Percentiles rank a stretch among this genome's conserved stretches.
phyloP scores from a whole-genome alignment of 345 rosid species.

The Camelina hispida region DNA sequence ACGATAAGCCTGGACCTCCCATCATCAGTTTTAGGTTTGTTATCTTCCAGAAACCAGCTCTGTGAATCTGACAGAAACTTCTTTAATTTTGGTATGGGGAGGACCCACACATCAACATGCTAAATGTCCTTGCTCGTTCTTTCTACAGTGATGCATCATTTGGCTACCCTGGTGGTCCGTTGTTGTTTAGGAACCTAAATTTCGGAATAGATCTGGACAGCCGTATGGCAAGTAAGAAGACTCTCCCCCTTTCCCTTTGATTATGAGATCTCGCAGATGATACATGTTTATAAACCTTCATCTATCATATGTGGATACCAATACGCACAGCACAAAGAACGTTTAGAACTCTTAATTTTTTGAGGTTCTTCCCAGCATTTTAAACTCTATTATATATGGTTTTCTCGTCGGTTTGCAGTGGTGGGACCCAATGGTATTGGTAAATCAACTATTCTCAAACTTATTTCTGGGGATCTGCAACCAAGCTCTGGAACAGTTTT shows the following conservation, averaged over 20 bases:
- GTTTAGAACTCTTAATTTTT: conserved; percentile 26
- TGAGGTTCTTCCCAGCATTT: conserved; percentile 12
- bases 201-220: conserved; percentile 98
- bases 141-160: conserved; percentile 92
- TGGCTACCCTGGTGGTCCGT: conserved; percentile 95
- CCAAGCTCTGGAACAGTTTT: conserved; percentile 98
- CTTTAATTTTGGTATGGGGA: conserved; percentile 11
- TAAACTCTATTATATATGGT: conserved; percentile 26
- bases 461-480: conserved; percentile 92
- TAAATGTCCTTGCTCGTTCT: conserved; percentile 21
- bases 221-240: conserved; percentile 91
- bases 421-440: conserved; percentile 99
- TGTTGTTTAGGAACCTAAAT: conserved; percentile 87
- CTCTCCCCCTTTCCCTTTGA: conserved; percentile 15
- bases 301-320: conserved; percentile 18
- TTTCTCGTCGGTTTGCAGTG: conserved; percentile 63
- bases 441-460: conserved; percentile 95
- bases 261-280: conserved; percentile 4
- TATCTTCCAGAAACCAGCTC: conserved; percentile 32
- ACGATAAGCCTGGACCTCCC: conserved; percentile 95
- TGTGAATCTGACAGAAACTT: conserved; percentile 28
- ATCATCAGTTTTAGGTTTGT: conserved; percentile 97
- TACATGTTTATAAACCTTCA: conserved; percentile 8
- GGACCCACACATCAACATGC: conserved; percentile 10
- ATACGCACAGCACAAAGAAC: conserved; percentile 17